phyloP scores from a whole-genome alignment of 2,329 filamentous ascomycete genomes.

The Xylaria sp. region DNA sequence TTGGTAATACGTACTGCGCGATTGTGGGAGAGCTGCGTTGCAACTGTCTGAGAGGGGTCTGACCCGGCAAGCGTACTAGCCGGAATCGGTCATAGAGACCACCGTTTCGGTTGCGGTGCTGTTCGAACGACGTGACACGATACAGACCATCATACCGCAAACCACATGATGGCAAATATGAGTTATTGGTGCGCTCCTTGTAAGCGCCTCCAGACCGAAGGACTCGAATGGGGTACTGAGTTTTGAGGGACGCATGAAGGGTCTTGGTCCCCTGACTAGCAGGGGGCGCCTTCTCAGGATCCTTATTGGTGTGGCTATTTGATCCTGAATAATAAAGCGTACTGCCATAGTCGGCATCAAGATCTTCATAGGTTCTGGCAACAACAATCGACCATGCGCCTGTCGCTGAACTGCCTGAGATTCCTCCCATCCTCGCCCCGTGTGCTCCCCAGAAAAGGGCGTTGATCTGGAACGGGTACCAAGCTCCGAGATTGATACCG shows the following conservation, averaged over 20 bases:
- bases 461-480: slow-evolving; percentile 45
- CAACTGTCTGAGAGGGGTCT: slow-evolving; percentile 39
- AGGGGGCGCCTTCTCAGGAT: slow-evolving; percentile 29
- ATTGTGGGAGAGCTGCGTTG: slow-evolving; percentile 38
- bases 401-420: slow-evolving; percentile 37
- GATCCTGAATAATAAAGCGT: slow-evolving; percentile 39
- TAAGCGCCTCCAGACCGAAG: slow-evolving; percentile 43
- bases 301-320: slow-evolving; percentile 36
- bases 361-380: slow-evolving; percentile 33
- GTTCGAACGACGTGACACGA: slow-evolving; percentile 29
- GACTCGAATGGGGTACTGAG: slow-evolving; percentile 43
- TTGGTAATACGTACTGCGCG: slow-evolving; percentile 27
- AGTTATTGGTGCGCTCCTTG: slow-evolving; percentile 22
- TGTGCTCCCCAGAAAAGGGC: slow-evolving; percentile 48
- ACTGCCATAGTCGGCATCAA: slow-evolving; percentile 35
- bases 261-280: slow-evolving; percentile 41
- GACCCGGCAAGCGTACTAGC: slow-evolving; percentile 38
- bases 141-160: slow-evolving; percentile 49
- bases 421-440: slow-evolving; percentile 42
- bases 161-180: slow-evolving; percentile 41
- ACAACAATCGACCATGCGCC: slow-evolving; percentile 49
- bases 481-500: slow-evolving; percentile 41
- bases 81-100: slow-evolving; percentile 48
- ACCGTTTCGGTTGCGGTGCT: slow-evolving; percentile 41
- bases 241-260: slow-evolving; percentile 40